Percentiles rank a stretch among this genome's conserved stretches.
phyloP scores from a whole-genome alignment of 495 filamentous ascomycete species.

The Barbatosphaeria neglecta region DNA sequence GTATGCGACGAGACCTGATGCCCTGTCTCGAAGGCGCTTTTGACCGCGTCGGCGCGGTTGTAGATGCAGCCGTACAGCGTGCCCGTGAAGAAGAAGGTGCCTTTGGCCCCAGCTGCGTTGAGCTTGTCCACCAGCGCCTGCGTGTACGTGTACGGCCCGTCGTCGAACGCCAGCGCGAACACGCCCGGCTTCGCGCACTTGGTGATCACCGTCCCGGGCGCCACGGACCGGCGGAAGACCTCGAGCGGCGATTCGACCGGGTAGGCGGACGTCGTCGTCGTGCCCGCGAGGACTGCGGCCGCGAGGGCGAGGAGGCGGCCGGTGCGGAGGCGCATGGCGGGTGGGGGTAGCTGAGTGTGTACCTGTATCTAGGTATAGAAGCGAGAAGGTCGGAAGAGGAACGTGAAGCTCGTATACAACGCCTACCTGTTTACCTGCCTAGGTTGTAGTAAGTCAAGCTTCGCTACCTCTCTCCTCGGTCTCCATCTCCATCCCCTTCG shows the following conservation, averaged over 20 bases:
- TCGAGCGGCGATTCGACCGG: conserved; percentile 22
- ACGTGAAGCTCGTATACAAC: too few relatives aligned
- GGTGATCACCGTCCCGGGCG: conserved; percentile 26
- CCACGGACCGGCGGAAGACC: conserved; percentile 23
- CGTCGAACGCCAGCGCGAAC: conserved; percentile 50
- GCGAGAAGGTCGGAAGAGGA: too few relatives aligned
- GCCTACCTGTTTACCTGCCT: too few relatives aligned
- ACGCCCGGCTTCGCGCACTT: conserved; percentile 29
- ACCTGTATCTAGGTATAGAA: too few relatives aligned
- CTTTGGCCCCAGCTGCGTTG: conserved; percentile 27
- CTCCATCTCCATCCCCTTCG: too few relatives aligned
- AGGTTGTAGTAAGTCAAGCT: too few relatives aligned
- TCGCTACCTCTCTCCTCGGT: too few relatives aligned
- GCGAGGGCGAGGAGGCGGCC: conserved; percentile 3
- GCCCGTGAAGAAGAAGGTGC: conserved; percentile 45
- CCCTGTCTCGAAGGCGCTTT: conserved; percentile 35
- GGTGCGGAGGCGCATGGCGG: neutral
- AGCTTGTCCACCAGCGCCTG: conserved; percentile 18
- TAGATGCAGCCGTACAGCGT: conserved; percentile 48
- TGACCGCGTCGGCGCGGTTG: conserved; percentile 32
- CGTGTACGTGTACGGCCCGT: conserved; percentile 25
- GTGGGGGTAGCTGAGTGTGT: too few relatives aligned
- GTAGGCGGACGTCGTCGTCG: conserved; percentile 14
- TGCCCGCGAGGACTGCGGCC: too few relatives aligned
- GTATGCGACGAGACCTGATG: conserved; percentile 42